These are phyloP conservation scores for Sindora glabra DNA, from an alignment of 306 rosid genomes.

Conservation along the genomic window DNA sequence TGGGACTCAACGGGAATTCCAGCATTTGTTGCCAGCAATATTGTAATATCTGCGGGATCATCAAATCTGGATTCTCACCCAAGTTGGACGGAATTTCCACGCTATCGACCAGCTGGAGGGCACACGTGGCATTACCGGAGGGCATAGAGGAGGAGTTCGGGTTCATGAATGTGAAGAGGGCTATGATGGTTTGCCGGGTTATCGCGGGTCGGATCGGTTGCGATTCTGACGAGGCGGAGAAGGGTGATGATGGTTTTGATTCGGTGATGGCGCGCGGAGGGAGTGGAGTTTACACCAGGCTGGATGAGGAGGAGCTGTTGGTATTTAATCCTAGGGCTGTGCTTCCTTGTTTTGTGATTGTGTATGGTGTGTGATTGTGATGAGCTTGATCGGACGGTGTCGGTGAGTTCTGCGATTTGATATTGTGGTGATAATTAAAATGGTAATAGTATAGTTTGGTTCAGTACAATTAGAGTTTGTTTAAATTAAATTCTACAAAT, in stretches of 20 bases:
- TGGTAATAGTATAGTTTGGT: no score
- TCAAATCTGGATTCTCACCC: slow-evolving; percentile 78
- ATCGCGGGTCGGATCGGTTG: slow-evolving; percentile 86
- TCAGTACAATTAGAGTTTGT: no score
- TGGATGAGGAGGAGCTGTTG: slow-evolving; percentile 82
- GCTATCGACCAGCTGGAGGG: slow-evolving; percentile 77
- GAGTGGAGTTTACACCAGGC: slow-evolving; percentile 42
- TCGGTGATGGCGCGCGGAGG: slow-evolving; percentile 61
- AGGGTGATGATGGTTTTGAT: slow-evolving; percentile 62
- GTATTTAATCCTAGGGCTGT: slow-evolving; percentile 95
- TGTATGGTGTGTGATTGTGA: slow-evolving; percentile 50
- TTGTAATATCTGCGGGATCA: slow-evolving; percentile 75
- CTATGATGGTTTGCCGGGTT: slow-evolving; percentile 81
- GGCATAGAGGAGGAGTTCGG: slow-evolving; percentile 70
- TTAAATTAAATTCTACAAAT: no score
- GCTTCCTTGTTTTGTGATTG: slow-evolving; percentile 96
- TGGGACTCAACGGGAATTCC: slow-evolving; percentile 67
- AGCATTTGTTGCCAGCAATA: slow-evolving; percentile 65
- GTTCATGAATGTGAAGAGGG: slow-evolving; percentile 88
- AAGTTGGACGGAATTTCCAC: slow-evolving; percentile 91
- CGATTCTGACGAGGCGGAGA: slow-evolving; percentile 49
- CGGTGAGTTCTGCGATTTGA: no score
- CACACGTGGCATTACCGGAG: slow-evolving; percentile 75
- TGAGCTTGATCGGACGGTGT: slow-evolving; percentile 4
- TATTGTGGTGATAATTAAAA: no score